A percentile compares a stretch with the other conserved stretches of the same genome.
phyloP scores from a whole-genome alignment of 2,329 filamentous ascomycete genomes.

The Xylaria sp. region DNA sequence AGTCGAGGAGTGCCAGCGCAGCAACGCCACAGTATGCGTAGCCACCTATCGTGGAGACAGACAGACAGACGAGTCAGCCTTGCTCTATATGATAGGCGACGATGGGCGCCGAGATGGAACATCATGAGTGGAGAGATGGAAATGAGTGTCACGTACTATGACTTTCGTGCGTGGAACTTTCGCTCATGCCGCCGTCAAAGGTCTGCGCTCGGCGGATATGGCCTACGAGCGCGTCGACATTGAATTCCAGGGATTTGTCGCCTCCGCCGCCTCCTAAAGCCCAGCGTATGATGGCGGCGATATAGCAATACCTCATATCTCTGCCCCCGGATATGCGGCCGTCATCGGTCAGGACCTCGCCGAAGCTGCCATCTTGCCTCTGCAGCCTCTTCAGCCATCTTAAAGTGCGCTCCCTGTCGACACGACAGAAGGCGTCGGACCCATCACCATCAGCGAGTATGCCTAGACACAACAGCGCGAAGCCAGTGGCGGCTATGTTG shows the following conservation, averaged over 20 bases:
- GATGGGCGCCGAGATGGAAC: not conserved
- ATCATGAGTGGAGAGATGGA: not conserved
- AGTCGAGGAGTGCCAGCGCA: constrained; percentile 79
- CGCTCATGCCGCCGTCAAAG: constrained; percentile 86
- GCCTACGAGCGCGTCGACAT: constrained; percentile 74
- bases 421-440: constrained; percentile 64
- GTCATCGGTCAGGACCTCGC: constrained; percentile 75
- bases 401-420: constrained; percentile 75
- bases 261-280: constrained; percentile 74
- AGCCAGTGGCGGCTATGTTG: constrained; percentile 88
- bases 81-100: not conserved
- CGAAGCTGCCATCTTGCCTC: constrained; percentile 88
- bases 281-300: constrained; percentile 83
- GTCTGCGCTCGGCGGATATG: constrained; percentile 79
- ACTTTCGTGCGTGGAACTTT: constrained; percentile 81
- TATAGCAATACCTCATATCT: constrained; percentile 90
- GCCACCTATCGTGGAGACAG: constrained; percentile 67
- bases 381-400: constrained; percentile 81
- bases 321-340: constrained; percentile 76
- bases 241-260: constrained; percentile 74
- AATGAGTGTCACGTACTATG: constrained; percentile 68
- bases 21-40: constrained; percentile 91
- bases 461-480: constrained; percentile 81
- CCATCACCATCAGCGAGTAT: constrained; percentile 57
- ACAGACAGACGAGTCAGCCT: not conserved